Conservation (phyloP, 2,329 filamentous ascomycete species). For the Colletotrichum abscissum region DNA sequence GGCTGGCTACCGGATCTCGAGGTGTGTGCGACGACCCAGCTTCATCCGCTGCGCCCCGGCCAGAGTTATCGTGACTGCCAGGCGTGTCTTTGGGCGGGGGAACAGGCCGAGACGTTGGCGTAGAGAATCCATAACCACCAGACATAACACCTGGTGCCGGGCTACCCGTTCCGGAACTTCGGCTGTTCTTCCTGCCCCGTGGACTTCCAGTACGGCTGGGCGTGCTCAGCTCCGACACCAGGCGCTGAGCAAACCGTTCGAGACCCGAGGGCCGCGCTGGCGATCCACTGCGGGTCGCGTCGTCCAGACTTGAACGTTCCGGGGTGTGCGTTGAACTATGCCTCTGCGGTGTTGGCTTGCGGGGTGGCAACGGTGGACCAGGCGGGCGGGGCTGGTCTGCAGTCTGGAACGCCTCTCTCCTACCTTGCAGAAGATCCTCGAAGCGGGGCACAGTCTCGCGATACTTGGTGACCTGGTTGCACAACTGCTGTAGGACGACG, state of each 20-base stretch:
- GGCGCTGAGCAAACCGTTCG: conserved; percentile 71
- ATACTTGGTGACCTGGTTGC: conserved; percentile 72
- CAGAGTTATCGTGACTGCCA: conserved; percentile 49
- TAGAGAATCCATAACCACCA: conserved; percentile 43
- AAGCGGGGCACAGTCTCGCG: conserved; percentile 76
- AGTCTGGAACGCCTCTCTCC: conserved; percentile 72
- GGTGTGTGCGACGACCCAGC: conserved; percentile 18
- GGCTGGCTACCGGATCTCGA: conserved; percentile 54
- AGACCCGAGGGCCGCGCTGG: conserved; percentile 65
- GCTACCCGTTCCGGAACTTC: conserved; percentile 45
- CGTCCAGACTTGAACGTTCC: conserved; percentile 58
- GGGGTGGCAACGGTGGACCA: conserved; percentile 41
- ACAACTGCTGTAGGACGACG: conserved; percentile 67
- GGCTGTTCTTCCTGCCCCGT: conserved; percentile 60
- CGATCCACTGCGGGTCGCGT: conserved; percentile 57
- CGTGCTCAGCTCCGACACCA: conserved; percentile 69
- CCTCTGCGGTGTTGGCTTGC: conserved; percentile 36
- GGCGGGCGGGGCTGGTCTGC: conserved; percentile 57
- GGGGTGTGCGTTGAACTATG: conserved; percentile 46
- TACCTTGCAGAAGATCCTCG: conserved; percentile 76
- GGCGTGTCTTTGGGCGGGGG: conserved; percentile 57
- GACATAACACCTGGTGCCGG: conserved; percentile 43
- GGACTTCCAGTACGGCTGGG: conserved; percentile 63
- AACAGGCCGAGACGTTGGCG: conserved; percentile 48
- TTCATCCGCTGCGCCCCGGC: conserved; percentile 42